These are phyloP conservation scores for Leucoagaricus sp. DNA, from an alignment of 1,284 basidiomycete genomes.

Conservation along the genomic window DNA sequence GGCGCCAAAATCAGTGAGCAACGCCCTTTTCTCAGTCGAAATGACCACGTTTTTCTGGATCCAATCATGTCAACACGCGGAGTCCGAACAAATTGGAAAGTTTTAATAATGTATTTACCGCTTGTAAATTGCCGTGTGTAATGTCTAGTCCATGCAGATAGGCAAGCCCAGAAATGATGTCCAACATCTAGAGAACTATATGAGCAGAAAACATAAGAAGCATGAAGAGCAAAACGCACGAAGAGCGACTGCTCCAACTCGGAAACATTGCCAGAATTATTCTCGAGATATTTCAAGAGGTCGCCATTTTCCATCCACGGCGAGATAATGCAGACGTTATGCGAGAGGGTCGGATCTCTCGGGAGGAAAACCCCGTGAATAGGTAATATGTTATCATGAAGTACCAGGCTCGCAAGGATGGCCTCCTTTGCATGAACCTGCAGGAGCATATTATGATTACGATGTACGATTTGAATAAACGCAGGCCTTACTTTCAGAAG, in stretches of 20 bases:
- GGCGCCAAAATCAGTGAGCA: background rate
- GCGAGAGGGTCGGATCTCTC: background rate
- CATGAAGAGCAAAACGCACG: background rate
- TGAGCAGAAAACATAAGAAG: background rate
- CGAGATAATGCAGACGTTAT: background rate
- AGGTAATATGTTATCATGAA: background rate
- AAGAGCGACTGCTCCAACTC: background rate
- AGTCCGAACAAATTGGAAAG: background rate
- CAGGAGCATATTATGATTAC: background rate
- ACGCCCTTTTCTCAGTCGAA: background rate
- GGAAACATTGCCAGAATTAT: no score
- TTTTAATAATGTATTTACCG: background rate
- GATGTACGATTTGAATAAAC: background rate
- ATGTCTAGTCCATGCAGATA: background rate
- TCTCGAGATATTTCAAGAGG: background rate
- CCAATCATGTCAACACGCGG: background rate
- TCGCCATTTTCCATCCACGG: background rate
- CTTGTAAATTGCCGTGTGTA: background rate
- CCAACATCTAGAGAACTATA: background rate
- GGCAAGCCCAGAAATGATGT: background rate
- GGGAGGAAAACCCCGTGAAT: background rate
- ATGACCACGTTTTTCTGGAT: background rate
- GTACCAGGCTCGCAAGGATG: background rate
- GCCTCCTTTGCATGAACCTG: background rate
- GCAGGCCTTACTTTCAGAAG: background rate